Percentiles rank a stretch among this genome's conserved stretches.
These are phyloP conservation scores for Pseudomonodictys pantanalensis DNA, from an alignment of 495 filamentous ascomycete genomes.

Conservation along the genomic window DNA sequence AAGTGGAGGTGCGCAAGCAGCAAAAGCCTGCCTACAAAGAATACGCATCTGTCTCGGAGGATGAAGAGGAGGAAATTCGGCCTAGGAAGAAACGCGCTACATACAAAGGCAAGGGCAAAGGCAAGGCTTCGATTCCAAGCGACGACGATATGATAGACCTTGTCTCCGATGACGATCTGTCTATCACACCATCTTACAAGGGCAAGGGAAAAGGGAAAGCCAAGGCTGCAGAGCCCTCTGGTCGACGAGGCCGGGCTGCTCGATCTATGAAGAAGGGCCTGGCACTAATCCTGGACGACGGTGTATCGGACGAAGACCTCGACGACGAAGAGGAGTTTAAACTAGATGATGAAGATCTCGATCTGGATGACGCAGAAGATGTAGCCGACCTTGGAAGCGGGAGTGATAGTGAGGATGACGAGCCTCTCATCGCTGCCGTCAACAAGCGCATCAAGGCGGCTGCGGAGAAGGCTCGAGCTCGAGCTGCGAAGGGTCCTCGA, in stretches of 20 bases:
- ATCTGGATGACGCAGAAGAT: neutral
- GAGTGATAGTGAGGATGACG: conserved; percentile 18
- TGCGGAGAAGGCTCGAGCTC: neutral
- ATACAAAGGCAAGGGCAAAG: conserved; percentile 3
- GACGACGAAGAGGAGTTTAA: conserved; percentile 19
- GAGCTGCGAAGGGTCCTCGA: neutral
- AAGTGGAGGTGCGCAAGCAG: conserved; percentile 40
- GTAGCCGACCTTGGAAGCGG: conserved; percentile 1
- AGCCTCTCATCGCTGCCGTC: neutral
- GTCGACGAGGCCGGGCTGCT: conserved; percentile 7
- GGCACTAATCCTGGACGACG: neutral
- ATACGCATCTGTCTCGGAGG: conserved; percentile 15
- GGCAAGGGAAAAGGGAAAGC: conserved; percentile 33
- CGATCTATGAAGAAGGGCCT: conserved; percentile 19
- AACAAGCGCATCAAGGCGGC: neutral
- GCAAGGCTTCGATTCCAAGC: too few species aligned
- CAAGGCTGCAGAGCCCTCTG: conserved; percentile 9
- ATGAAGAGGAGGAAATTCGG: conserved; percentile 12
- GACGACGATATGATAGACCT: conserved; percentile 9
- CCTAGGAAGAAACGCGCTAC: neutral
- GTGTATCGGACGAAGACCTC: neutral
- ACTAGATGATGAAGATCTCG: conserved; percentile 3
- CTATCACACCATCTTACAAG: neutral
- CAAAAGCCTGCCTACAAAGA: conserved; percentile 23
- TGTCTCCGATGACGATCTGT: conserved; percentile 32